phyloP scores from a whole-genome alignment of 129 eudicot genomes.

The Ambrosia trifida region DNA sequence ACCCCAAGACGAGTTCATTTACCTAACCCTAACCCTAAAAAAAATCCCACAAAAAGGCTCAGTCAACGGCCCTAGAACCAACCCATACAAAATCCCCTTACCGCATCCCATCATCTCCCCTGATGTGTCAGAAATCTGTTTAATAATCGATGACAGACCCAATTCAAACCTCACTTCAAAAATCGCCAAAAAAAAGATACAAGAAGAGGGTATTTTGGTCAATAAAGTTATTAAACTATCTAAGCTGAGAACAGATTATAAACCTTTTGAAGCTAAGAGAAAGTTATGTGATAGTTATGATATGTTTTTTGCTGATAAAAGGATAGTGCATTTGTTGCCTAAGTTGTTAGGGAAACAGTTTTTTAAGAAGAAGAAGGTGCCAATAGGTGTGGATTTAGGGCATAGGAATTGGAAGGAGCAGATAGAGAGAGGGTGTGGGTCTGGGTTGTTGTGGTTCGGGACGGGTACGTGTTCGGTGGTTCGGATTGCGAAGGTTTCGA shows the following conservation, averaged over 20 bases:
- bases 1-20: constrained; percentile 67
- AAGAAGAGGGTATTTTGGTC: constrained; percentile 41
- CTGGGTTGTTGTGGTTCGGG: constrained; percentile 52
- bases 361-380: constrained; percentile 76
- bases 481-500: constrained; percentile 54
- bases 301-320: constrained; percentile 74
- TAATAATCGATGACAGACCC: constrained; percentile 76
- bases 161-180: constrained; percentile 48
- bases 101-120: constrained; percentile 56
- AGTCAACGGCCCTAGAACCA: constrained; percentile 34
- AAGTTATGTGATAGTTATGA: constrained; percentile 79
- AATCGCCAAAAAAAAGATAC: constrained; percentile 54
- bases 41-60: constrained; percentile 64
- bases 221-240: constrained; percentile 62
- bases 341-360: constrained; percentile 64
- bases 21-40: constrained; percentile 65
- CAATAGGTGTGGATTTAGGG: constrained; percentile 60
- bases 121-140: constrained; percentile 46
- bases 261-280: constrained; percentile 62
- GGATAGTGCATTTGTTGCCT: constrained; percentile 65
- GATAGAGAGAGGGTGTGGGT: constrained; percentile 54
- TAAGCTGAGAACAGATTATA: constrained; percentile 68
- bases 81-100: constrained; percentile 66
- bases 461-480: constrained; percentile 82
- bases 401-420: constrained; percentile 73